Percentiles rank a stretch among this genome's conserved stretches.
Conservation (phyloP, 148 eudicot genomes). For the Simmondsia chinensis region DNA sequence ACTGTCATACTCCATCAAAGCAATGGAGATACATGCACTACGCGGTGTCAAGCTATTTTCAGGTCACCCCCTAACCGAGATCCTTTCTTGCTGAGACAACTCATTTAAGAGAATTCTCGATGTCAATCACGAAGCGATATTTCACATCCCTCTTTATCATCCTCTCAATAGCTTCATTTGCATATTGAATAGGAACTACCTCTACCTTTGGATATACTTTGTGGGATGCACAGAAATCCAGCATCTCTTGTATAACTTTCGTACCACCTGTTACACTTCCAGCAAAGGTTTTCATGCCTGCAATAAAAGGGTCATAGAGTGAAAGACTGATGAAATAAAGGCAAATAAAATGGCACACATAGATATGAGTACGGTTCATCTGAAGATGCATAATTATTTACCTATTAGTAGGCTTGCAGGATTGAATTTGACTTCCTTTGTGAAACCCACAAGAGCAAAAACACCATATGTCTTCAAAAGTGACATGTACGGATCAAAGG, state of each 20-base stretch:
- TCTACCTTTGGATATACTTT: conserved; percentile 61
- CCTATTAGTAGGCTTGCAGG: conserved; percentile 50
- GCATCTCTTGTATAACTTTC: conserved; percentile 59
- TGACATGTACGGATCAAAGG: conserved; percentile 53
- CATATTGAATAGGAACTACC: conserved; percentile 54
- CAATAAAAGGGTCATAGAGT: too few relatives aligned
- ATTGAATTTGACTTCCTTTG: conserved; percentile 53
- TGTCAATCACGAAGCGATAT: conserved; percentile 84
- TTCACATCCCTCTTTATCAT: conserved; percentile 58
- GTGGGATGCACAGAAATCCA: conserved; percentile 62
- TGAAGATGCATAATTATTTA: too few relatives aligned
- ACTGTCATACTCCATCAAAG: too few relatives aligned
- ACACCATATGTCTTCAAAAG: conserved; percentile 60
- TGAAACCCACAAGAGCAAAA: conserved; percentile 55
- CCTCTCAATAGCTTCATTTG: conserved; percentile 71
- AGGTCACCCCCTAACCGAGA: too few relatives aligned
- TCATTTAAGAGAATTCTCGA: conserved; percentile 59
- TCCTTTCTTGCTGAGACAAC: too few relatives aligned
- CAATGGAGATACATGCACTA: too few relatives aligned
- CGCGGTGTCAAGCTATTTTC: too few relatives aligned
- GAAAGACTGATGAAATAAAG: too few relatives aligned
- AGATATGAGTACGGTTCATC: too few relatives aligned
- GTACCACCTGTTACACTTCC: conserved; percentile 73
- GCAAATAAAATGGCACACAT: too few relatives aligned
- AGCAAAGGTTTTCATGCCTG: conserved; percentile 54